phyloP scores from a whole-genome alignment of 176 grass and related monocot genomes.

The Melocanna baccifera region DNA sequence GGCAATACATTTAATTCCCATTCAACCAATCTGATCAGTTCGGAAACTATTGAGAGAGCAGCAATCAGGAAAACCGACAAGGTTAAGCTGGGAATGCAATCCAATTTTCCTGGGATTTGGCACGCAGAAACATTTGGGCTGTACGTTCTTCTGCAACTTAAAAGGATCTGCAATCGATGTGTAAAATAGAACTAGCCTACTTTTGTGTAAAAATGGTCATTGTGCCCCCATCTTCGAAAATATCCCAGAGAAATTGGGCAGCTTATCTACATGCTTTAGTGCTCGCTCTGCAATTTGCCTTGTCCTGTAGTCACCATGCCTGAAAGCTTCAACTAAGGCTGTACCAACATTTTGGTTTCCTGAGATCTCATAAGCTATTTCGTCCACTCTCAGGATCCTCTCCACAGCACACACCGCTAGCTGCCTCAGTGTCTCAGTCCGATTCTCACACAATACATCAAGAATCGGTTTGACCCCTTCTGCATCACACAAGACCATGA shows the following conservation, averaged over 20 bases:
- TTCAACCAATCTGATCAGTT: slow-evolving; percentile 12
- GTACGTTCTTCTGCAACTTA: not conserved
- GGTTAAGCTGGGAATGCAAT: slow-evolving; percentile 1
- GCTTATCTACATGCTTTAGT: slow-evolving; percentile 93
- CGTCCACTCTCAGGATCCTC: slow-evolving; percentile 74
- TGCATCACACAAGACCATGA: slow-evolving; percentile 64
- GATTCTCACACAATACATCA: slow-evolving; percentile 66
- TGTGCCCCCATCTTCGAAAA: slow-evolving; percentile 76
- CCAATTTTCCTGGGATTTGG: not conserved
- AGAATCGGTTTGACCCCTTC: slow-evolving; percentile 78
- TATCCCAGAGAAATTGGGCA: slow-evolving; percentile 95
- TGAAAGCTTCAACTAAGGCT: slow-evolving; percentile 90
- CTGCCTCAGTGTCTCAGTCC: slow-evolving; percentile 55
- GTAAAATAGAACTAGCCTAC: slow-evolving; percentile 40
- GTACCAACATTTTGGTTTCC: slow-evolving; percentile 88
- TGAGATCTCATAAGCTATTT: slow-evolving; percentile 82
- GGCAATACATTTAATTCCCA: slow-evolving; percentile 32
- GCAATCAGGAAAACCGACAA: not conserved
- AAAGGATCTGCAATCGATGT: slow-evolving; percentile 12
- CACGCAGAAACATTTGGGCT: not conserved
- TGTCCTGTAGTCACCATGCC: slow-evolving; percentile 80
- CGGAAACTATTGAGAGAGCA: not conserved
- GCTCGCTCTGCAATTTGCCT: slow-evolving; percentile 90
- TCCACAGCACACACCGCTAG: slow-evolving; percentile 87
- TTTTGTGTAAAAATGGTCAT: slow-evolving; percentile 21